phyloP scores from a whole-genome alignment of 352 stramenopile genomes.

The Phytophthora pisi region DNA sequence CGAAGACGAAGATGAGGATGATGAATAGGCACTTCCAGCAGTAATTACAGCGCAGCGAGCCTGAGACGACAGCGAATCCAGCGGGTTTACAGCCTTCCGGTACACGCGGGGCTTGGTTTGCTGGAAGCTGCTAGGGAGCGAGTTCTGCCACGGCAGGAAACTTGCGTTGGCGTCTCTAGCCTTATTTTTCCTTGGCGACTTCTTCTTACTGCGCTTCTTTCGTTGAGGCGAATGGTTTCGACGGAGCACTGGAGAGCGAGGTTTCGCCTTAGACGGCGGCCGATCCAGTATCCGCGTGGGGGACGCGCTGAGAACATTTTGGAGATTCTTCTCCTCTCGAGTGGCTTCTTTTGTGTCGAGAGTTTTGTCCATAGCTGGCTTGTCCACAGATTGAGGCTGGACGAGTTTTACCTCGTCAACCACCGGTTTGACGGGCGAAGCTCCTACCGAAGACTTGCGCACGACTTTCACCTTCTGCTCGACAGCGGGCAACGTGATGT shows the following conservation, averaged over 20 bases:
- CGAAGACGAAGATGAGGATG: conserved; percentile 1
- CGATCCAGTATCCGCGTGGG: conserved; percentile 26
- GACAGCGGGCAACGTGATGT: conserved; percentile 44
- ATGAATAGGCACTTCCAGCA: conserved; percentile 6
- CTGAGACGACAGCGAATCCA: conserved; percentile 36
- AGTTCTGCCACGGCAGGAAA: conserved; percentile 47
- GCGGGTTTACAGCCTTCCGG: conserved; percentile 36
- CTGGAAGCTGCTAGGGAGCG: conserved; percentile 66
- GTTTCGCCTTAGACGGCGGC: conserved; percentile 11
- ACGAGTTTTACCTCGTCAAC: conserved; percentile 15
- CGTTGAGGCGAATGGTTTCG: conserved; percentile 16
- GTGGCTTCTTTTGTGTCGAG: conserved; percentile 1
- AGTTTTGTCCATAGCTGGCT: background rate
- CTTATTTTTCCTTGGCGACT: conserved; percentile 1
- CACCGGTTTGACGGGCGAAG: conserved; percentile 18
- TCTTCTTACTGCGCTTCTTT: conserved; percentile 16
- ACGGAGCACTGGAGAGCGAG: conserved; percentile 7
- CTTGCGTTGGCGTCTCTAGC: conserved; percentile 3
- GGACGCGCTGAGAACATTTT: conserved; percentile 27
- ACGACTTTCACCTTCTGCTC: conserved; percentile 21
- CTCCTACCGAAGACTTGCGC: conserved; percentile 4
- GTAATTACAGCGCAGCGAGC: conserved; percentile 54
- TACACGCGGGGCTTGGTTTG: conserved; percentile 63
- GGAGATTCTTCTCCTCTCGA: conserved; percentile 10
- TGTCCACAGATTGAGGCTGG: background rate